Conservation (phyloP, 2,329 filamentous ascomycete species). For the Diaporthe citri region DNA sequence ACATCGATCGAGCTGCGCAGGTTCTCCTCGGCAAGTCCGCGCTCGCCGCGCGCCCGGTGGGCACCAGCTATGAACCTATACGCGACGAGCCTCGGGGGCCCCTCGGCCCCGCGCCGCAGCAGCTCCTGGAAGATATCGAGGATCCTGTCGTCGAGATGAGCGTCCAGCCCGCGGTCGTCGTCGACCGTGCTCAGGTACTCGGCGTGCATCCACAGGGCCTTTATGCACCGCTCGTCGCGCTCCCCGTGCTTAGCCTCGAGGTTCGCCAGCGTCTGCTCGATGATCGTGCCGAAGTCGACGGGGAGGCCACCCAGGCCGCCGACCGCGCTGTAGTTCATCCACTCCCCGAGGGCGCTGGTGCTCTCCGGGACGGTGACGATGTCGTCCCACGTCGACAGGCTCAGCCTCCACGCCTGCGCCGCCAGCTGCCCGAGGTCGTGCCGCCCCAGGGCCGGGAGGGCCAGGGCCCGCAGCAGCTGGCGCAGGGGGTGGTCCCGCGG, state of each 20-base stretch:
- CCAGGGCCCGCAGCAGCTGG: not conserved
- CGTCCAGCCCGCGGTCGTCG: not conserved
- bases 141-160: not conserved
- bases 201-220: not conserved
- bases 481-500: slow-evolving; percentile 12
- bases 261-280: slow-evolving; percentile 1
- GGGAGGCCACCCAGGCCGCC: not conserved
- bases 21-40: not conserved
- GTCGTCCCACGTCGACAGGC: slow-evolving; percentile 30
- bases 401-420: slow-evolving; percentile 25
- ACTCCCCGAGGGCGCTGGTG: slow-evolving; percentile 1
- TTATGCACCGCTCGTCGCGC: slow-evolving; percentile 9
- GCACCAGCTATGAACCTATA: not conserved
- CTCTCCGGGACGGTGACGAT: not conserved
- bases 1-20: slow-evolving; percentile 1
- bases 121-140: not conserved
- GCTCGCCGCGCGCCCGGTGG: slow-evolving; percentile 1
- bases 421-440: slow-evolving; percentile 16
- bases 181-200: slow-evolving; percentile 9
- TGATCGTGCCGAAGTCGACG: not conserved
- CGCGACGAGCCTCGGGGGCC: not conserved
- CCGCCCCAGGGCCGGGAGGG: slow-evolving; percentile 7
- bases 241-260: slow-evolving; percentile 20
- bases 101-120: slow-evolving; percentile 10
- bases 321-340: slow-evolving; percentile 15